Evolutionary conservation across 78 protist genomes (phyloP).

Genomic region (Dictyostelium citrinum): DNA sequence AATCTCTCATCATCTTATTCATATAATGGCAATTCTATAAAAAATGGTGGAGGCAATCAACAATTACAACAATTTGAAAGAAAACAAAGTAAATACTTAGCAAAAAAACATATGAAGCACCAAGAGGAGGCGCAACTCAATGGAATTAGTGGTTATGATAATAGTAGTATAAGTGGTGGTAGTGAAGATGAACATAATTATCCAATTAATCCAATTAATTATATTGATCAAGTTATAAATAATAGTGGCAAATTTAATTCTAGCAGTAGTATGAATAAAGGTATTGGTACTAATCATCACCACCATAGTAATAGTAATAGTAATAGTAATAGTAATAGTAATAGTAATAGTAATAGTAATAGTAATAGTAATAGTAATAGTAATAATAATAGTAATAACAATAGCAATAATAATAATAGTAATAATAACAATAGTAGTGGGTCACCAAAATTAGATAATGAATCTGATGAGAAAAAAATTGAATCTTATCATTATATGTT

Average conservation of each 20-base stretch:
- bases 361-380: neutral
- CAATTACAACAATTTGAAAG: neutral
- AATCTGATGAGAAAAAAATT: constrained; percentile 35
- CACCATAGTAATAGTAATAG: neutral
- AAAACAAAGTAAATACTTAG: neutral
- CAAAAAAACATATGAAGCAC: neutral
- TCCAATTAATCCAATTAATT: neutral
- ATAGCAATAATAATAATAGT: neutral
- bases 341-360: neutral
- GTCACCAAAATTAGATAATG: neutral
- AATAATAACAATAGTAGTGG: neutral
- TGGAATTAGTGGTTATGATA: neutral
- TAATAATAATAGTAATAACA: neutral
- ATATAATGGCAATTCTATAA: neutral
- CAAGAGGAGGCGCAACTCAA: neutral
- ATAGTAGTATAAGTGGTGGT: neutral
- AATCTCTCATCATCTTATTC: neutral
- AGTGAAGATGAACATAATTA: neutral
- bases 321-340: neutral
- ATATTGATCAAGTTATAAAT: neutral
- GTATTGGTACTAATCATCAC: neutral
- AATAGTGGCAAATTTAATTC: neutral
- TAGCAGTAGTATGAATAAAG: too few relatives aligned
- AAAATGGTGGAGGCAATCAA: neutral
- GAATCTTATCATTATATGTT: neutral